A percentile compares a stretch with the other conserved stretches of the same genome.
Conservation (phyloP, 2,329 filamentous ascomycete species). For the Neoarthrinium moseri region DNA sequence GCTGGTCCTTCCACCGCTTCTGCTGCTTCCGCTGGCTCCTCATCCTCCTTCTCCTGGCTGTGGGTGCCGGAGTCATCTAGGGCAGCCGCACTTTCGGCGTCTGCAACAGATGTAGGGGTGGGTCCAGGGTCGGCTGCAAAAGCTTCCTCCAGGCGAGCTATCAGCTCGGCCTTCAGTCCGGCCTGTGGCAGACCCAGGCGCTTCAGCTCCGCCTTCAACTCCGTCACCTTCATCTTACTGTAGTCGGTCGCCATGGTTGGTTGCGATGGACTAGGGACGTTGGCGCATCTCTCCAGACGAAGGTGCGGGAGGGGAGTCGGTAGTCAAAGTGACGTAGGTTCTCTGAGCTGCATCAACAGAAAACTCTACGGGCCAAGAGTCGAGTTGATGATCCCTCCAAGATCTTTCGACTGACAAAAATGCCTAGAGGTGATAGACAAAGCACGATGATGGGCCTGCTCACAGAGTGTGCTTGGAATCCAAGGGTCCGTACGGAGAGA, state of each 20-base stretch:
- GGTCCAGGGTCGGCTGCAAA: slow-evolving; percentile 19
- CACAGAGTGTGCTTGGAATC: too few relatives aligned
- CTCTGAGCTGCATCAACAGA: too few relatives aligned
- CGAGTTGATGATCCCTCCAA: too few relatives aligned
- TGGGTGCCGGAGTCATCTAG: background rate
- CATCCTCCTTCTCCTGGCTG: slow-evolving; percentile 1
- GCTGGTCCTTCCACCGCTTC: slow-evolving; percentile 12
- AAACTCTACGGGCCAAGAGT: too few relatives aligned
- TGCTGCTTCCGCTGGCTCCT: slow-evolving; percentile 11
- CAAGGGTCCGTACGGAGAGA: too few relatives aligned
- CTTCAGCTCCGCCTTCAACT: slow-evolving; percentile 75
- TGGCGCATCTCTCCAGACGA: slow-evolving; percentile 3
- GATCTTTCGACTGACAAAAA: too few relatives aligned
- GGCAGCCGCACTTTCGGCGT: background rate
- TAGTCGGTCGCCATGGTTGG: slow-evolving; percentile 48
- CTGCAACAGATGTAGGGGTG: slow-evolving; percentile 11
- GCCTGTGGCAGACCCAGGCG: slow-evolving; percentile 65
- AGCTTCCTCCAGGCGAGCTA: slow-evolving; percentile 58
- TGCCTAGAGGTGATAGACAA: too few relatives aligned
- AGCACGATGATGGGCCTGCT: too few relatives aligned
- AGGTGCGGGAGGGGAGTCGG: too few relatives aligned
- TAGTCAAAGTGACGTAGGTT: slow-evolving; percentile 9
- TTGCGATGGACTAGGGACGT: slow-evolving; percentile 8
- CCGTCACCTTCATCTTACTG: slow-evolving; percentile 67
- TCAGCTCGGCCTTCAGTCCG: slow-evolving; percentile 70